Evolutionary conservation across 1,284 basidiomycete species (phyloP), one percentile per base, ranked within the genome.

Genomic region (Entoloma clypeatum): DNA sequence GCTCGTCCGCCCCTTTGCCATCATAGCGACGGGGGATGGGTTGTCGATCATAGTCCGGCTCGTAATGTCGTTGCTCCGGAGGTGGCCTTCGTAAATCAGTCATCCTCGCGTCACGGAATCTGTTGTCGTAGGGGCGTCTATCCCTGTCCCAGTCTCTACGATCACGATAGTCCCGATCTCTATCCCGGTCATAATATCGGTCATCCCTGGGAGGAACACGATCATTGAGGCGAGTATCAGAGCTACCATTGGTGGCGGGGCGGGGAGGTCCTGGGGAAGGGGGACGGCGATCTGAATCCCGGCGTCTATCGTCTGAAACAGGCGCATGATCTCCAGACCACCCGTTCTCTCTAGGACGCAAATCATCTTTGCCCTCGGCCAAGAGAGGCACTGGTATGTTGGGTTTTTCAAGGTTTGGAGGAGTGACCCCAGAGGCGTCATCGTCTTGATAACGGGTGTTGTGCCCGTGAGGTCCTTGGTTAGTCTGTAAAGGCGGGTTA

Each of bases 41-140:
- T 23, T 45, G 54, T 44, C 51, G 45, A 29, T 52, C 55, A 48
- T 71, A 67, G 23, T 60, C 59, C 24, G 67, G 63, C 25, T 70
- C 68, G 45, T 68, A 69, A 31, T 68, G 70, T 34, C 65, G 66
- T 36, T 62, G 61, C 38, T 71, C 68, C 33, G 65, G 57, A 34
- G 66, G 65, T 23, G 69, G 65, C 47, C 70, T 59, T 36, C 68
- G 60, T 13, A 56, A 54, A 42, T 69, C 67, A 49, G 59, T 59
- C 49, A 44, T 45, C 39, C 58, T 55, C 44, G 61, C 57, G 36
- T 67, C 63, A 21, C 66, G 54, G 43, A 52, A 61, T 45, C 61
- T 61, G 32, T 62, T 60, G 47, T 61, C 57, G 9, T 59, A 57
- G 34, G 46, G 50, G 29, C 63, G 59, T 49, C 69, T 61, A 36